Conservation (phyloP, 768 basidiomycete species). For the Neoboletus subvelutipes region DNA sequence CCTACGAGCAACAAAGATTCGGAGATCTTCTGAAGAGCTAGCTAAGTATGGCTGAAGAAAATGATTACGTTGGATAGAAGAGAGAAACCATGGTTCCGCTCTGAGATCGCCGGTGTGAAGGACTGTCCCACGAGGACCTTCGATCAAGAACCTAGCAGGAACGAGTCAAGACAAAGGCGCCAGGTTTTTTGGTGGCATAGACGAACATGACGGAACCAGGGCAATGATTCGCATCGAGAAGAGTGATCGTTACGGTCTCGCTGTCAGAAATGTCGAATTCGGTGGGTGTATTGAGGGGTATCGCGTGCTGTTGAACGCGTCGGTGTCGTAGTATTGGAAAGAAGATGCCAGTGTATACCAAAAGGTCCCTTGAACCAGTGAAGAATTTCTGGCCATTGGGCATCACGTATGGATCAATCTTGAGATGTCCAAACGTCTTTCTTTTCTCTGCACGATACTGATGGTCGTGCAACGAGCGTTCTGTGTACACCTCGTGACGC, state of each 20-base stretch:
- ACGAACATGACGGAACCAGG: conserved; percentile 90
- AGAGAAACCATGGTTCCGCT: conserved; percentile 80
- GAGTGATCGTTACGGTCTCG: conserved; percentile 68
- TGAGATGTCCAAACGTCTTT: conserved; percentile 68
- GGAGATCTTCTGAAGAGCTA: conserved; percentile 22
- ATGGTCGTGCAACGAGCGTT: conserved; percentile 56
- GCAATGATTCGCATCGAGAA: conserved; percentile 92
- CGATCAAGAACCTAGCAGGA: conserved; percentile 75
- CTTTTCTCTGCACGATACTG: conserved; percentile 29
- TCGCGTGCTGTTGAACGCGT: conserved; percentile 42
- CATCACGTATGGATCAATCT: conserved; percentile 47
- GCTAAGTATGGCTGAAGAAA: conserved; percentile 71
- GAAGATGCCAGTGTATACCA: background rate
- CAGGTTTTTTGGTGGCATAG: background rate
- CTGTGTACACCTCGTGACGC: conserved; percentile 66
- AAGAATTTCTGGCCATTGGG: conserved; percentile 50
- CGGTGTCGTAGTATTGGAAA: background rate
- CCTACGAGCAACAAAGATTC: conserved; percentile 26
- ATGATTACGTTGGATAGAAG: conserved; percentile 65
- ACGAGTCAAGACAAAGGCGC: background rate
- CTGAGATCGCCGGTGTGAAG: conserved; percentile 95
- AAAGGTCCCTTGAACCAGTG: conserved; percentile 61
- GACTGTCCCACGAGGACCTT: conserved; percentile 65
- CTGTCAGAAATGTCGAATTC: conserved; percentile 53
- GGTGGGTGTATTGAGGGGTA: conserved; percentile 67